These are phyloP conservation scores for Echites panduratus DNA, from an alignment of 257 asterid genomes.

Conservation along the genomic window DNA sequence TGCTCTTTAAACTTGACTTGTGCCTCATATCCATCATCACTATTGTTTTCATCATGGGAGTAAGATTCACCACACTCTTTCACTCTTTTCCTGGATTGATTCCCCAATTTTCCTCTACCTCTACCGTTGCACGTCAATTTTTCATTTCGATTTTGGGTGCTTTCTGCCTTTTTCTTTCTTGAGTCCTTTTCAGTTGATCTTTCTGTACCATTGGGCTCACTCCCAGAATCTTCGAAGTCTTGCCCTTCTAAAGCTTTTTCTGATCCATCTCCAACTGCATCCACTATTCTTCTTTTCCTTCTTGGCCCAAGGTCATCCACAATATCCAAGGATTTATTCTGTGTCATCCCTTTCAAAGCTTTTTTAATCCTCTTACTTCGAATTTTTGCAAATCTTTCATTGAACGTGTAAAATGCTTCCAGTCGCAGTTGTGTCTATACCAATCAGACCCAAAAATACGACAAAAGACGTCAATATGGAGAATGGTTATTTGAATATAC, in stretches of 20 bases:
- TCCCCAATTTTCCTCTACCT: slow-evolving; percentile 28
- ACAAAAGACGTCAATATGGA: slow-evolving; percentile 15
- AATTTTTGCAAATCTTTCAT: slow-evolving; percentile 90
- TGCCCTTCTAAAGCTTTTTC: slow-evolving; percentile 22
- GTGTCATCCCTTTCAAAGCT: slow-evolving; percentile 75
- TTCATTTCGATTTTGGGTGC: slow-evolving; percentile 17
- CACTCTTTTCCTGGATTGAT: slow-evolving; percentile 32
- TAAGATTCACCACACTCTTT: slow-evolving; percentile 29
- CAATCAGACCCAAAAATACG: slow-evolving; percentile 12
- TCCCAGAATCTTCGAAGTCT: slow-evolving; percentile 24
- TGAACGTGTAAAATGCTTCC: slow-evolving; percentile 96
- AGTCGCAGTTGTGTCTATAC: slow-evolving; percentile 83
- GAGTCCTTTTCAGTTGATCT: slow-evolving; percentile 29
- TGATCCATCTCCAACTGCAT: slow-evolving; percentile 25
- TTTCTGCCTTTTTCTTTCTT: slow-evolving; percentile 33
- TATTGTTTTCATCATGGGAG: slow-evolving; percentile 26
- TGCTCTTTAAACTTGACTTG: slow-evolving; percentile 35
- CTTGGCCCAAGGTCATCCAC: slow-evolving; percentile 40
- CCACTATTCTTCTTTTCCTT: slow-evolving; percentile 45
- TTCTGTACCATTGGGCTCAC: slow-evolving; percentile 18
- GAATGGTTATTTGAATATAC: not conserved
- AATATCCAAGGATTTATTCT: slow-evolving; percentile 42
- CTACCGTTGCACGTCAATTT: slow-evolving; percentile 28
- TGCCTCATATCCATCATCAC: slow-evolving; percentile 34
- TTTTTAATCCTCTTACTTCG: slow-evolving; percentile 86